These are phyloP conservation scores for Drechslerella dactyloides DNA, from an alignment of 2,329 filamentous ascomycete species.

Conservation along the genomic window DNA sequence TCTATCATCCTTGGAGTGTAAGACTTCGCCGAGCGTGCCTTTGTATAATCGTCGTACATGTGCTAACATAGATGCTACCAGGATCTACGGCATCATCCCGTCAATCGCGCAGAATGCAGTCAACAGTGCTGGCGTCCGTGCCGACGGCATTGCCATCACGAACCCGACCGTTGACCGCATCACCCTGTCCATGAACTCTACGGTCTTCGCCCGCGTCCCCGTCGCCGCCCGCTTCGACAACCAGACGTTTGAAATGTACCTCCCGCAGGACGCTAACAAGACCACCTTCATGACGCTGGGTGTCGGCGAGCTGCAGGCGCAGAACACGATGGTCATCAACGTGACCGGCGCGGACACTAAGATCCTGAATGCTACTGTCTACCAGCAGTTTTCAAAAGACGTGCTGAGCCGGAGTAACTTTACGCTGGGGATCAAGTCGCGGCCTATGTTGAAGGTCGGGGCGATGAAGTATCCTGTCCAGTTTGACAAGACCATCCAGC, in stretches of 20 bases:
- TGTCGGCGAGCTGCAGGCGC: slow-evolving; percentile 64
- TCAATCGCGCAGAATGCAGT: slow-evolving; percentile 66
- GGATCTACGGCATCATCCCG: slow-evolving; percentile 66
- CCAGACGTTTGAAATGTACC: slow-evolving; percentile 62
- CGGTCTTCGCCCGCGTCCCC: slow-evolving; percentile 62
- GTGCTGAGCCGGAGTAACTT: slow-evolving; percentile 64
- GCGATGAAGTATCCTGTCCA: slow-evolving; percentile 61
- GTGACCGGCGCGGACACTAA: slow-evolving; percentile 61
- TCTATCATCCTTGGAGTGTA: slow-evolving; percentile 68
- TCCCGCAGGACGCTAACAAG: slow-evolving; percentile 60
- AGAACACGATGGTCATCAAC: slow-evolving; percentile 63
- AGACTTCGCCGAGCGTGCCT: slow-evolving; percentile 57
- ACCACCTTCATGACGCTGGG: slow-evolving; percentile 63
- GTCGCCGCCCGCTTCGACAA: slow-evolving; percentile 58
- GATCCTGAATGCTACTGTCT: slow-evolving; percentile 62
- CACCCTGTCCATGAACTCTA: slow-evolving; percentile 65
- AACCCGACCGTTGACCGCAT: slow-evolving; percentile 61
- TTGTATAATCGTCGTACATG: neutral
- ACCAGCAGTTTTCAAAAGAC: slow-evolving; percentile 65
- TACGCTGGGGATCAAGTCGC: slow-evolving; percentile 63
- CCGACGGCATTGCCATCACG: slow-evolving; percentile 64
- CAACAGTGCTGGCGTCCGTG: slow-evolving; percentile 63
- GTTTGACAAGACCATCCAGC: slow-evolving; percentile 66
- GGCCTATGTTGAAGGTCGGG: slow-evolving; percentile 64
- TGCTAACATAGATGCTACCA: neutral